Evolutionary conservation across 257 asterid species (phyloP), one percentile per base, ranked within the genome.

Genomic region (Penstemon barbatus): DNA sequence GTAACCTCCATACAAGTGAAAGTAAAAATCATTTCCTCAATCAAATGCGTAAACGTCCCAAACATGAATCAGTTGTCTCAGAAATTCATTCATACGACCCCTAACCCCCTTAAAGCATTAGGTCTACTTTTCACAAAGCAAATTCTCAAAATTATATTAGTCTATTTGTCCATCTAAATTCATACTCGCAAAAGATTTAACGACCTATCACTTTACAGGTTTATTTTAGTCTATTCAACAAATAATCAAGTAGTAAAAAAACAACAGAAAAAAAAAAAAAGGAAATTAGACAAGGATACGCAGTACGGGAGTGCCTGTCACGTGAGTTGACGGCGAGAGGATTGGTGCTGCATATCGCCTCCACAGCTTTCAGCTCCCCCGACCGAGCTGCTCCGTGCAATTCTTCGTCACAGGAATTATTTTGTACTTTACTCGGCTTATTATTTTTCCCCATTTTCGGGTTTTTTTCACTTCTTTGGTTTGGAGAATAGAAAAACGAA

Each of bases 261-360:
- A 36, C 10, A 4, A 57, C 5, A 8, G 6, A 6, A 15, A 0
- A 48, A 7, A 3, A 36, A 63, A 69, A 10, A 53, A 13, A 50
- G 5, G 54, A n/a, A 48, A 65, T 6, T 39, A 57, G 40, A 56
- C 55, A 61, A 76, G 86, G 82, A 86, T 94, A 94, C 99, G 97
- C 97, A 5, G 96, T 89, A 15, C 99, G 96, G 50, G 97, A 94
- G 87, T 89, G 99, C 65, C 84, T 79, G 75, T 94, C 99, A 49
- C 97, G 92, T 19, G 91, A 77, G 76, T 91, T 89, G 46, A 89
- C 82, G 41, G 93, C 90, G 25, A 94, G 82, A 37, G 99, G 97
- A 72, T 94, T 86, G 66, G 85, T n/a, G 80, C 78, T 68, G 79
- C 95, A 91, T 43, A 89, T 75, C 65, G 81, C 71, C 68, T 77